phyloP scores from a whole-genome alignment of 163 green algal species.

The Chlamydomonas reinhardtii region DNA sequence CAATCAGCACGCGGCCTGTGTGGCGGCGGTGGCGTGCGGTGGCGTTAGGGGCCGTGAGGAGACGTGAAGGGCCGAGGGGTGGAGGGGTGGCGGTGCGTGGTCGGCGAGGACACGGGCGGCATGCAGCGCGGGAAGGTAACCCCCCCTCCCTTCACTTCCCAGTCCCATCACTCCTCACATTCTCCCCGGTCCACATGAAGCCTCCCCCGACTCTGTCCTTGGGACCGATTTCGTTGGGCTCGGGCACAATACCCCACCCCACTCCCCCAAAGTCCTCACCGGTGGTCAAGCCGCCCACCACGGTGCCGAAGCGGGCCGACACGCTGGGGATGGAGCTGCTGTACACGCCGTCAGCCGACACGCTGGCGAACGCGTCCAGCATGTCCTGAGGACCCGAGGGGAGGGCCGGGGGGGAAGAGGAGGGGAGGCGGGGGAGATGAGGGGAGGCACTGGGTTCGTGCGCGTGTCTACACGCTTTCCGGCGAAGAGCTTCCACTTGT shows the following conservation, averaged over 20 bases:
- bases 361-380: conserved; percentile 74
- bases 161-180: too few species aligned
- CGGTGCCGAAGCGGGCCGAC: conserved; percentile 84
- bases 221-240: too few species aligned
- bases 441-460: too few species aligned
- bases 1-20: conserved; percentile 84
- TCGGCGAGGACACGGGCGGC: too few species aligned
- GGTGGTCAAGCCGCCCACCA: conserved; percentile 87
- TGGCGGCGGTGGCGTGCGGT: neutral
- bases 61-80: neutral
- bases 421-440: too few species aligned
- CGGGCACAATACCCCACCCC: too few species aligned
- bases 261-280: conserved; percentile 39
- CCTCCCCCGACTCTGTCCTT: neutral
- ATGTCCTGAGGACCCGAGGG: conserved; percentile 66
- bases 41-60: too few species aligned
- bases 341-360: conserved; percentile 61
- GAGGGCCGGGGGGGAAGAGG: neutral
- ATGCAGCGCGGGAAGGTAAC: too few species aligned
- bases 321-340: conserved; percentile 73
- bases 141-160: too few species aligned
- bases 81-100: neutral
- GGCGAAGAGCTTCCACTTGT: too few species aligned
- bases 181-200: too few species aligned
- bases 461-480: too few species aligned